Conservation (phyloP, 805 yeast species). For the Yarrowia porcina region DNA sequence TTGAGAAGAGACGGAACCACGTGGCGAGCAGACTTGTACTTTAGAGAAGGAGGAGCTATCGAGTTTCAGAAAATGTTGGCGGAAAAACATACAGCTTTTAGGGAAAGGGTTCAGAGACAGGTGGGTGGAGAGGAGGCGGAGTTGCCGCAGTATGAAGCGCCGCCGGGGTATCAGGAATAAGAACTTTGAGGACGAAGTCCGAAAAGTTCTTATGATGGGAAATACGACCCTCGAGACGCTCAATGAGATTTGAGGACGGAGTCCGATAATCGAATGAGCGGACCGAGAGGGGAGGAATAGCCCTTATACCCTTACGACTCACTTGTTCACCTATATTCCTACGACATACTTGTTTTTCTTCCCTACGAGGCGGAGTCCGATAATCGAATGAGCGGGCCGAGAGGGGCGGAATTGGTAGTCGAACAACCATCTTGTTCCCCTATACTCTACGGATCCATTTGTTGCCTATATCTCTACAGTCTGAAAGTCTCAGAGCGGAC, state of each 20-base stretch:
- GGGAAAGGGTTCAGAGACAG: constrained; percentile 8
- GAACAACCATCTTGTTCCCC: too few relatives aligned
- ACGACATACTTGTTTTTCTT: too few relatives aligned
- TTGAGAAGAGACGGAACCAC: constrained; percentile 9
- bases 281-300: not conserved
- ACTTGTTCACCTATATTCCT: too few relatives aligned
- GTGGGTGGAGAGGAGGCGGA: not conserved
- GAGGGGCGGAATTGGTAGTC: not conserved
- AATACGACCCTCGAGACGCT: too few relatives aligned
- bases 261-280: not conserved
- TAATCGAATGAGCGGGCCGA: too few relatives aligned
- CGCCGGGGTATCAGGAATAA: not conserved
- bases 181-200: too few relatives aligned
- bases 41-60: constrained; percentile 13
- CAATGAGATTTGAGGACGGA: not conserved
- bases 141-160: not conserved
- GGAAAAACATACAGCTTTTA: not conserved
- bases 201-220: too few relatives aligned
- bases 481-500: too few relatives aligned
- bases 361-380: too few relatives aligned
- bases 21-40: not conserved
- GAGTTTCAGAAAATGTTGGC: constrained; percentile 20
- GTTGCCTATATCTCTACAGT: too few relatives aligned
- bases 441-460: too few relatives aligned
- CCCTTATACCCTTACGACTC: too few relatives aligned